A percentile compares a stretch with the other conserved stretches of the same genome.
phyloP scores from a whole-genome alignment of 805 yeast species.

The Monosporozyma siamensis region DNA sequence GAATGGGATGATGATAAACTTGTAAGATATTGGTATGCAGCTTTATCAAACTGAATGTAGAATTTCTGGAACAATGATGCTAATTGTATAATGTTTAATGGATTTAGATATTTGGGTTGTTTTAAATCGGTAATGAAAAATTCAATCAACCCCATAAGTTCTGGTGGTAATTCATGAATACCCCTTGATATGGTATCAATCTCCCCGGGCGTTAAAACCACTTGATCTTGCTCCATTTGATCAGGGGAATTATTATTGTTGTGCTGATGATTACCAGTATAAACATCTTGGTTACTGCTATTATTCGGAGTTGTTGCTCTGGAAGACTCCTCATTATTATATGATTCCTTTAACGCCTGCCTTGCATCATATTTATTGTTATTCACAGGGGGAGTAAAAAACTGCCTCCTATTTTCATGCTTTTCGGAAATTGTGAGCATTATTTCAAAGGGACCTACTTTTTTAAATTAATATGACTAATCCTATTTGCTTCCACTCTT shows the following conservation, averaged over 20 bases:
- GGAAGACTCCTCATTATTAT: slow-evolving; percentile 7
- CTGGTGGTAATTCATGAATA: slow-evolving; percentile 20
- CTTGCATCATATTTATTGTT: slow-evolving; percentile 20
- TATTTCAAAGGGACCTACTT: neutral
- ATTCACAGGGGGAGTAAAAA: slow-evolving; percentile 28
- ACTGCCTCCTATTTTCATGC: slow-evolving; percentile 8
- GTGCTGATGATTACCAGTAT: neutral
- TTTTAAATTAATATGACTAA: no score
- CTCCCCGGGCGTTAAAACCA: slow-evolving; percentile 13
- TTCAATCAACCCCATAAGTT: slow-evolving; percentile 21
- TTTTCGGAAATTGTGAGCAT: neutral
- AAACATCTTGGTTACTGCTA: no score
- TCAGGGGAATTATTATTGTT: neutral
- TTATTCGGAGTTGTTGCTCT: slow-evolving; percentile 1
- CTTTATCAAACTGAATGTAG: slow-evolving; percentile 25
- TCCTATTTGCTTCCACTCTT: no score
- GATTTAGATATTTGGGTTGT: slow-evolving; percentile 29
- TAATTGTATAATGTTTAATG: slow-evolving; percentile 23
- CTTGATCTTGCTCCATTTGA: neutral
- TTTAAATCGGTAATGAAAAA: slow-evolving; percentile 26
- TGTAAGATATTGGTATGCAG: slow-evolving; percentile 22
- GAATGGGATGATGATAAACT: neutral
- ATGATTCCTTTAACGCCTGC: slow-evolving; percentile 23
- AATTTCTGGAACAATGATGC: slow-evolving; percentile 26
- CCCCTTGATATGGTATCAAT: slow-evolving; percentile 14